A percentile compares a stretch with the other conserved stretches of the same genome.
Evolutionary conservation across 2,329 filamentous ascomycete species (phyloP).

Genomic region (Trichoderma sp.): DNA sequence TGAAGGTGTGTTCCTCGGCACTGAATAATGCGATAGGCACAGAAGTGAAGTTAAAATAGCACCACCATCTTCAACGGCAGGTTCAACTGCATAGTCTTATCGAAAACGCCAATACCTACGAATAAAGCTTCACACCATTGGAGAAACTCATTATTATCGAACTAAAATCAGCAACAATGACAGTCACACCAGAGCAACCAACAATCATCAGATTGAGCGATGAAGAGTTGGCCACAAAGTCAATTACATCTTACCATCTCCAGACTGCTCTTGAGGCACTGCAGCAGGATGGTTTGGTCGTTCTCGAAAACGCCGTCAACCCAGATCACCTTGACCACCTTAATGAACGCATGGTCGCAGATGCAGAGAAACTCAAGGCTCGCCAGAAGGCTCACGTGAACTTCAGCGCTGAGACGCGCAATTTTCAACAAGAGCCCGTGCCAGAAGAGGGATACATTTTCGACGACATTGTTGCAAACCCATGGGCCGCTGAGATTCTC

Average conservation of each 20-base stretch:
- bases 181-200: no score
- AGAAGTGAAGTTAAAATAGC: no score
- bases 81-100: no score
- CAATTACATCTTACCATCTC: not conserved
- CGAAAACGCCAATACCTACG: no score
- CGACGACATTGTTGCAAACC: not conserved
- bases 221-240: not conserved
- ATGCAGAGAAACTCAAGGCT: not conserved
- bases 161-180: no score
- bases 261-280: not conserved
- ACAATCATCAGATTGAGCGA: not conserved
- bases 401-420: not conserved
- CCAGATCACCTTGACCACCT: not conserved
- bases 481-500: no score
- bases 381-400: not conserved
- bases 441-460: not conserved
- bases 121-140: no score
- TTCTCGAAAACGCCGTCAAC: not conserved
- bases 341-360: not conserved
- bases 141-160: no score
- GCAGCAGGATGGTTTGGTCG: not conserved
- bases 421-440: not conserved
- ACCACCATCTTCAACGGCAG: no score
- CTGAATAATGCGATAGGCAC: no score
- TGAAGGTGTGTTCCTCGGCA: no score